These are phyloP conservation scores for Nissolia schottii DNA, from an alignment of 306 rosid species.

Conservation along the genomic window DNA sequence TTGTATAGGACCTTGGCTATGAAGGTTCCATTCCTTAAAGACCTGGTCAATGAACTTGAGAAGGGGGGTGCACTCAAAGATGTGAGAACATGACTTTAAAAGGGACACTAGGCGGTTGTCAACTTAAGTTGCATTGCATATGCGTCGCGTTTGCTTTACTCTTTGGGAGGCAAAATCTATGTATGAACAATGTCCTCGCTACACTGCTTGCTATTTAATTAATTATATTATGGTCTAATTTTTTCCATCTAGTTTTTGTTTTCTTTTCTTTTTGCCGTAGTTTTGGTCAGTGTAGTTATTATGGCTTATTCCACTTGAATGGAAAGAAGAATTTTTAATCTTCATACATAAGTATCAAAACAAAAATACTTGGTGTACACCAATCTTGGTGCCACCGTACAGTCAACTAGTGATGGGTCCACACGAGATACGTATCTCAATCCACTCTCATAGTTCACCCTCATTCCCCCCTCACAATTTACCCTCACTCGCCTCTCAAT, in stretches of 20 bases:
- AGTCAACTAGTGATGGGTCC: too few relatives aligned
- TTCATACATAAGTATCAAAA: too few relatives aligned
- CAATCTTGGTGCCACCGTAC: too few relatives aligned
- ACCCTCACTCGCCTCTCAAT: too few relatives aligned
- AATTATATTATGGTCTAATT: not conserved
- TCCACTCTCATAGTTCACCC: too few relatives aligned
- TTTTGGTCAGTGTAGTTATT: too few relatives aligned
- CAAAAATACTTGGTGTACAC: too few relatives aligned
- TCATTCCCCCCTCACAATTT: too few relatives aligned
- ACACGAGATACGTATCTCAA: too few relatives aligned
- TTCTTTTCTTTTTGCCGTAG: too few relatives aligned
- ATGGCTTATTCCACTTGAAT: not conserved
- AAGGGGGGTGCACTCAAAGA: constrained; percentile 76
- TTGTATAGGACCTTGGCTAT: constrained; percentile 83
- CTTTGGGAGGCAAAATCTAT: not conserved
- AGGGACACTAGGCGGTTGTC: not conserved
- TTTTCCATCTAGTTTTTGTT: constrained; percentile 5
- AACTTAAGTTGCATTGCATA: not conserved
- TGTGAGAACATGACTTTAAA: constrained; percentile 46
- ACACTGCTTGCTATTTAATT: constrained; percentile 5
- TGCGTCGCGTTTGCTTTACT: constrained; percentile 11
- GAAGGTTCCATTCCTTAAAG: constrained; percentile 86
- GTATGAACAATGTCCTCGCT: constrained; percentile 20
- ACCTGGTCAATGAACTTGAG: constrained; percentile 77
- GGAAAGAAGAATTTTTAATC: too few relatives aligned